These are phyloP conservation scores for Chalciporus sp. DNA, from an alignment of 1,284 basidiomycete species.

Conservation along the genomic window DNA sequence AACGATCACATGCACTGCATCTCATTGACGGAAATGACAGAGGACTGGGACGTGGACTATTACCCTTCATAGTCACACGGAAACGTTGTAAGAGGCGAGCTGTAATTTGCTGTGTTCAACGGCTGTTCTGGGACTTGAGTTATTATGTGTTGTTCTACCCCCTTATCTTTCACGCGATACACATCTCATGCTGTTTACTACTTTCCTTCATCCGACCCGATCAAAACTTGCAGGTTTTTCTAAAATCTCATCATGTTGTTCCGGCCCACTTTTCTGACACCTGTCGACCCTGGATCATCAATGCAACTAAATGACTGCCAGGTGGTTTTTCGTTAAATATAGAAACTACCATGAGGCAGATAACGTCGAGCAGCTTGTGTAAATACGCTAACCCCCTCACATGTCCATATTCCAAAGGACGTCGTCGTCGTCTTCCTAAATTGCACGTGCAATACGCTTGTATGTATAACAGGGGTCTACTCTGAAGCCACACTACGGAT, in stretches of 20 bases:
- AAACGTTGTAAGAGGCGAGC: not conserved
- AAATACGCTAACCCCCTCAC: constrained; percentile 1
- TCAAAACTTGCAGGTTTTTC: constrained; percentile 2
- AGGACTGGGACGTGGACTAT: constrained; percentile 36
- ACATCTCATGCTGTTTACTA: not conserved
- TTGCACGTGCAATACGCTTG: not conserved
- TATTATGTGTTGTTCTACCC: not conserved
- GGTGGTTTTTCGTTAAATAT: not conserved
- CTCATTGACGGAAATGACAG: constrained; percentile 19
- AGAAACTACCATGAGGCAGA: constrained; percentile 1
- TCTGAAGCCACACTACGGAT: not conserved
- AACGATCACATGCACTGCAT: not conserved
- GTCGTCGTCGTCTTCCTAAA: not conserved
- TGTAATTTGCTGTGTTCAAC: constrained; percentile 15
- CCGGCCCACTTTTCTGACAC: not conserved
- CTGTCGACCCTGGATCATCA: not conserved
- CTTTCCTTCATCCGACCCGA: not conserved
- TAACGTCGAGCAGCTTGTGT: not conserved
- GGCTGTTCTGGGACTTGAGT: not conserved
- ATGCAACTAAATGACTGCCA: not conserved
- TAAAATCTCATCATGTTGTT: constrained; percentile 4
- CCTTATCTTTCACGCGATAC: constrained; percentile 7
- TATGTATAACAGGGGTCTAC: no score
- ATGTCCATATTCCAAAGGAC: not conserved
- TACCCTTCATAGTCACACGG: constrained; percentile 24